Conservation (phyloP, 768 basidiomycete species). For the Phlebiopsis flavidoalba region DNA sequence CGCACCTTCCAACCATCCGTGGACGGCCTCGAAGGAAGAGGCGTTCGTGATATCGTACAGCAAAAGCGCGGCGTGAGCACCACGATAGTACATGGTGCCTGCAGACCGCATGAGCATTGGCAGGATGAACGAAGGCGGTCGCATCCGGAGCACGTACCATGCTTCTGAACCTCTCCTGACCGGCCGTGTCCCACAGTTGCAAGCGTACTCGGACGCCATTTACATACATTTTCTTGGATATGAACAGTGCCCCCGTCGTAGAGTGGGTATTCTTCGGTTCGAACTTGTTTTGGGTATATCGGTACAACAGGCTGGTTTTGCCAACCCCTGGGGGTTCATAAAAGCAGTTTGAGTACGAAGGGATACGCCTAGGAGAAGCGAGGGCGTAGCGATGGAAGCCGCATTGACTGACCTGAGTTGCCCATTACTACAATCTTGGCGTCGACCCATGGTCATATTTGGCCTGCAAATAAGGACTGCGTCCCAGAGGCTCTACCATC, state of each 20-base stretch:
- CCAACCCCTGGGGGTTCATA: conserved; percentile 60
- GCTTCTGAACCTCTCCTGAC: conserved; percentile 88
- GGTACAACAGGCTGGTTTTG: conserved; percentile 86
- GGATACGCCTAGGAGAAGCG: not conserved
- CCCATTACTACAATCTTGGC: conserved; percentile 96
- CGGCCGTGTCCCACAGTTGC: conserved; percentile 91
- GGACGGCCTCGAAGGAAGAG: conserved; percentile 83
- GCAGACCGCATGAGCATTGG: conserved; percentile 5
- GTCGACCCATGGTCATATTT: conserved; percentile 84
- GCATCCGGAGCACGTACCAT: conserved; percentile 51
- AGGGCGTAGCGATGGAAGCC: not conserved
- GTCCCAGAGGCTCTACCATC: conserved; percentile 55
- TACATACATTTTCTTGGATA: conserved; percentile 86
- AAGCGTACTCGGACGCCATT: conserved; percentile 82
- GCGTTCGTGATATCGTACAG: conserved; percentile 94
- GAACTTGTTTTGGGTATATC: conserved; percentile 89
- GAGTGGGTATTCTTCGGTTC: conserved; percentile 84
- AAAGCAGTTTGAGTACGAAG: not conserved
- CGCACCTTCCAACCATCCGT: conserved; percentile 86
- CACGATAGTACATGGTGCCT: conserved; percentile 97
- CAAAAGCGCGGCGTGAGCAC: conserved; percentile 89
- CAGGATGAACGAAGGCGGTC: not conserved
- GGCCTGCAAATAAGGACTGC: conserved; percentile 63
- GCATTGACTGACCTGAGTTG: conserved; percentile 48
- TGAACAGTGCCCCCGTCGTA: conserved; percentile 90